phyloP scores from a whole-genome alignment of 805 yeast genomes.

The Schwanniomyces pseudopolymorphus region DNA sequence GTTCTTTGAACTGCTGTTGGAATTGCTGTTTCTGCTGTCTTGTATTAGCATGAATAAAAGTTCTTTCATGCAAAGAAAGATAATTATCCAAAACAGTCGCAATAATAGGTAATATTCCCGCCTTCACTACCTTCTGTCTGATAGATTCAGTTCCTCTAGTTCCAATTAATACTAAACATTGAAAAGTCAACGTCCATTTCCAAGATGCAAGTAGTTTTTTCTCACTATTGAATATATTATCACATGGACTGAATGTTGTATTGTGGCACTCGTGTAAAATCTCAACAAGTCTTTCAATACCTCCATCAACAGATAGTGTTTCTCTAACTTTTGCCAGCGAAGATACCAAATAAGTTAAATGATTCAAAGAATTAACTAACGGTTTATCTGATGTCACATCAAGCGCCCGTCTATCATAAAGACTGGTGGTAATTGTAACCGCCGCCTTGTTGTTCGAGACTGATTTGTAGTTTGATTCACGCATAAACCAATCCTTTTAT shows the following conservation, averaged over 20 bases:
- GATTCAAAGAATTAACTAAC: conserved; percentile 85
- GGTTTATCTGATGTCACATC: conserved; percentile 91
- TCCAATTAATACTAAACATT: conserved; percentile 86
- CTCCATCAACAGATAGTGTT: conserved; percentile 86
- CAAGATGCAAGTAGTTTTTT: conserved; percentile 70
- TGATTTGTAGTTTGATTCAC: conserved; percentile 85
- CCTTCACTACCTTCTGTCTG: conserved; percentile 81
- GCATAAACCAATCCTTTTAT: conserved; percentile 46
- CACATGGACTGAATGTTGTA: conserved; percentile 26
- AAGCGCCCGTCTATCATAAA: conserved; percentile 88
- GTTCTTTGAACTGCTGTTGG: conserved; percentile 4
- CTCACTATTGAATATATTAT: conserved; percentile 35
- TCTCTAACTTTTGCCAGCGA: conserved; percentile 88
- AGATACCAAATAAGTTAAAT: conserved; percentile 81
- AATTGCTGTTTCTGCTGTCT: conserved; percentile 8
- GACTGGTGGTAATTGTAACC: conserved; percentile 82
- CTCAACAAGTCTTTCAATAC: conserved; percentile 81
- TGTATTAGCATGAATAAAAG: conserved; percentile 33
- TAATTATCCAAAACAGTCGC: conserved; percentile 93
- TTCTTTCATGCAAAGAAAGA: conserved; percentile 44
- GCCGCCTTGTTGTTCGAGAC: conserved; percentile 83
- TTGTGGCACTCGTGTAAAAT: conserved; percentile 78
- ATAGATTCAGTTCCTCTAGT: conserved; percentile 89
- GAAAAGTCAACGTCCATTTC: conserved; percentile 97
- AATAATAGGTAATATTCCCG: conserved; percentile 87